A percentile compares a stretch with the other conserved stretches of the same genome.
Evolutionary conservation across 2,329 filamentous ascomycete genomes (phyloP).

Genomic region (Sclerotinia spermophila): DNA sequence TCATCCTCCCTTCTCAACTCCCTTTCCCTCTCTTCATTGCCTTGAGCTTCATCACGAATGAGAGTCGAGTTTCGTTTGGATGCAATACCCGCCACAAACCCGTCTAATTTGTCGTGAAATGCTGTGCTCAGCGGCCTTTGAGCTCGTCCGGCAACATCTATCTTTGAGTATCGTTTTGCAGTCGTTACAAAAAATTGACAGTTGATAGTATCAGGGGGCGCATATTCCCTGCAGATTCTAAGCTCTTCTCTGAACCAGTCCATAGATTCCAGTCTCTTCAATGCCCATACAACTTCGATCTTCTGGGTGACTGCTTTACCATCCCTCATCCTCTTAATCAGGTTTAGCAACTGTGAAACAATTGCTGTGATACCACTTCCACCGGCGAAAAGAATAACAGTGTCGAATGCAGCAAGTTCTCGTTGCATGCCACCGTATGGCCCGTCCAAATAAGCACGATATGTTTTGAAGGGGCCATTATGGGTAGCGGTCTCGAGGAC

Average conservation of each 20-base stretch:
- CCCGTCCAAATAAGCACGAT: constrained; percentile 86
- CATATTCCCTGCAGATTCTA: constrained; percentile 83
- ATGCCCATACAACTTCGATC: constrained; percentile 88
- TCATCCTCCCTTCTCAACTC: constrained; percentile 79
- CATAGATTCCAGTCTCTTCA: constrained; percentile 88
- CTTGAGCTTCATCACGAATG: constrained; percentile 76
- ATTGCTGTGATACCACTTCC: constrained; percentile 93
- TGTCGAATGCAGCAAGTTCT: constrained; percentile 87
- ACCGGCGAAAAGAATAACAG: constrained; percentile 87
- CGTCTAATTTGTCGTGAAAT: constrained; percentile 83
- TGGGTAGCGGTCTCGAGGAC: constrained; percentile 79
- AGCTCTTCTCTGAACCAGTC: constrained; percentile 97
- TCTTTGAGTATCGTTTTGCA: constrained; percentile 48
- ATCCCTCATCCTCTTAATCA: constrained; percentile 96
- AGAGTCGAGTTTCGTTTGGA: constrained; percentile 81
- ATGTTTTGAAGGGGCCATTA: constrained; percentile 86
- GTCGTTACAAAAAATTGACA: constrained; percentile 95
- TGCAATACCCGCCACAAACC: constrained; percentile 81
- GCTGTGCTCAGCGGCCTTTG: constrained; percentile 67
- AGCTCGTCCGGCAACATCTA: constrained; percentile 42
- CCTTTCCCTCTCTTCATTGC: constrained; percentile 73
- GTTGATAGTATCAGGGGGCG: constrained; percentile 81
- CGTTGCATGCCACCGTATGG: constrained; percentile 94
- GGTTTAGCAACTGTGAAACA: constrained; percentile 82
- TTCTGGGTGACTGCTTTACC: constrained; percentile 89